phyloP scores from a whole-genome alignment of 2,329 filamentous ascomycete species.

The Zasmidium cellare region DNA sequence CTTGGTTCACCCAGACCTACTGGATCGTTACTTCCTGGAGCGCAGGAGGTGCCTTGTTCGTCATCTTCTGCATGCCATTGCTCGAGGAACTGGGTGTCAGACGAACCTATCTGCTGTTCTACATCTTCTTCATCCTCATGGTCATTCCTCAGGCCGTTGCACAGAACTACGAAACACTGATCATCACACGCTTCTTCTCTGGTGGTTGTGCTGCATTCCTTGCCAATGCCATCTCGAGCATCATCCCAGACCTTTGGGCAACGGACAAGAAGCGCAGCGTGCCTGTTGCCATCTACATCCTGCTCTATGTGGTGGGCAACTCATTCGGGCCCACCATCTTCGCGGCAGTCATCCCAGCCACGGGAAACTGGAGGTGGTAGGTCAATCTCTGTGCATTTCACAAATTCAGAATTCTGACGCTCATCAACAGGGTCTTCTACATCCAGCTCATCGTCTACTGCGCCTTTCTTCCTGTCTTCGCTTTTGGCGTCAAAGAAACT shows the following conservation, averaged over 20 bases:
- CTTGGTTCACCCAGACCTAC: constrained; percentile 40
- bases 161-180: constrained; percentile 39
- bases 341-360: constrained; percentile 33
- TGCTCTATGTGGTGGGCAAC: constrained; percentile 35
- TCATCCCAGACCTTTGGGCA: constrained; percentile 42
- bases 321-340: constrained; percentile 40
- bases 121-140: constrained; percentile 38
- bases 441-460: constrained; percentile 47
- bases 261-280: constrained; percentile 33
- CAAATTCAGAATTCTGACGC: not conserved
- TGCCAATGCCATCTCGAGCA: constrained; percentile 37
- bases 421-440: constrained; percentile 36
- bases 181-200: constrained; percentile 39
- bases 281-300: constrained; percentile 39
- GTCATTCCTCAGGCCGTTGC: constrained; percentile 42
- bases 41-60: constrained; percentile 38
- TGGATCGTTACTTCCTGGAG: constrained; percentile 41
- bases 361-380: constrained; percentile 37
- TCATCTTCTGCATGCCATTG: constrained; percentile 37
- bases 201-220: constrained; percentile 39
- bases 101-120: constrained; percentile 31
- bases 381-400: not conserved
- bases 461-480: constrained; percentile 41
- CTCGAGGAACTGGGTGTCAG: constrained; percentile 41
- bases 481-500: constrained; percentile 48